Percentiles rank a stretch among this genome's conserved stretches.
Evolutionary conservation across 1,139 yeast genomes (phyloP).

Genomic region (Diutina neorugosa): DNA sequence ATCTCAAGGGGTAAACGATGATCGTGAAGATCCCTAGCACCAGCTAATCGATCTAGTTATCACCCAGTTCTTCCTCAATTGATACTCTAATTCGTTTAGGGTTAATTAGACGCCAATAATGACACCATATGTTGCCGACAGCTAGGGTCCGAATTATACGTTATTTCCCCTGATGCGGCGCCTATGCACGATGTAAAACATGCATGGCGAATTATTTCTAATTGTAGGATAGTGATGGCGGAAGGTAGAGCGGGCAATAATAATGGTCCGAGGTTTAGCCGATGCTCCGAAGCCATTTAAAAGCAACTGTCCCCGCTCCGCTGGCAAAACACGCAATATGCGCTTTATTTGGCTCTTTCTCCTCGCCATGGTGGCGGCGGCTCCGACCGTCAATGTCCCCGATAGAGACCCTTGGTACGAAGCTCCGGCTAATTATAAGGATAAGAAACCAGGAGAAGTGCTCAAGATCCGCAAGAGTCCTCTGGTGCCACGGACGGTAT

Average conservation of each 20-base stretch:
- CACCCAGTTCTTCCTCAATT: no score
- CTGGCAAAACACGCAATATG: background rate
- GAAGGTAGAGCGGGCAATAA: background rate
- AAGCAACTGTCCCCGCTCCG: no score
- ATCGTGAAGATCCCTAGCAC: no score
- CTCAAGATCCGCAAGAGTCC: slow-evolving; percentile 7
- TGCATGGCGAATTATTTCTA: background rate
- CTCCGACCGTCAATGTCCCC: background rate
- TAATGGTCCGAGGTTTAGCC: background rate
- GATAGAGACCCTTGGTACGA: slow-evolving; percentile 6
- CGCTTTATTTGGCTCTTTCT: background rate
- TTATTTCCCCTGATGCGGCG: background rate
- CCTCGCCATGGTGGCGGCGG: background rate
- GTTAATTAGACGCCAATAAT: no score
- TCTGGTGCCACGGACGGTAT: slow-evolving; percentile 6
- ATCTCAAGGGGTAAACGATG: no score
- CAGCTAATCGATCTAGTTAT: no score
- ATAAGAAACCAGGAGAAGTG: slow-evolving; percentile 7
- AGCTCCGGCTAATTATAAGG: slow-evolving; percentile 5
- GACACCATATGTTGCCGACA: no score
- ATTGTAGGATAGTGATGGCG: background rate
- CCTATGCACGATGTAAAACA: background rate
- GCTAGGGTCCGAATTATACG: no score
- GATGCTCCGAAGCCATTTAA: no score
- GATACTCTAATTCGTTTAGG: no score